Evolutionary conservation across 768 basidiomycete species (phyloP), one percentile per base, ranked within the genome.

Genomic region (Lepiota brunneoincarnata): DNA sequence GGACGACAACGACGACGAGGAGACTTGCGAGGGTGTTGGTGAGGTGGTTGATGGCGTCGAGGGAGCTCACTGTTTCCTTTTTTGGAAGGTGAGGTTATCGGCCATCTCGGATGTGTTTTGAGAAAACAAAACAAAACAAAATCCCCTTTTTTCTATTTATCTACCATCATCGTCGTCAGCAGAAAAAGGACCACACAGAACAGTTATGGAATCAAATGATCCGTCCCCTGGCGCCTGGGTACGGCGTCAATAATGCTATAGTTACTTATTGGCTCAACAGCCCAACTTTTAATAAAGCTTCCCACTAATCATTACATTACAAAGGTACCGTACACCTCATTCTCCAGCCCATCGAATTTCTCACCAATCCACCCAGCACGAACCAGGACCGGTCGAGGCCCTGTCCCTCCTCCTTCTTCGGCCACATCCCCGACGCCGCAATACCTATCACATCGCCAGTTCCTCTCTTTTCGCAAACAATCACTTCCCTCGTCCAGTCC

Each of bases 41-140:
- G 38, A 41, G 23, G 44, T 40, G 20, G 38, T 35, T 20, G 38
- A 40, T 14, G 53, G 46, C 38, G 53, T 17, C 28, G 45, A 47
- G 21, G 53, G 45, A 46, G 37, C 26, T 41, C 36, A 12, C 53
- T 21, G 20, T 40, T 54, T 39, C 53, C 53, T 48, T 54, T 54
- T 54, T 46, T n/a, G 45, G 53, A 4, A 18, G 18, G 11, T 10
- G 12, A 40, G 12, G 53, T 54, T 47, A 14, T 46, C 42, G 51
- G 51, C 50, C 20, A 31, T 17, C 28, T 46, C 26, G 45, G 26
- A 5, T 20, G 17, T 45, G 9, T 14, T 21, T 20, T 11, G 4
- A 18, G 6, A 21, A 17, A 43, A 42, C 26, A 43, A 51, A 51
- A 51, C 26, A 15, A 24, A 6, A 42, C 40, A 51, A 51, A 34